phyloP scores from a whole-genome alignment of 371 early-diverging fungal species.

The Capillidium rhysosporum region DNA sequence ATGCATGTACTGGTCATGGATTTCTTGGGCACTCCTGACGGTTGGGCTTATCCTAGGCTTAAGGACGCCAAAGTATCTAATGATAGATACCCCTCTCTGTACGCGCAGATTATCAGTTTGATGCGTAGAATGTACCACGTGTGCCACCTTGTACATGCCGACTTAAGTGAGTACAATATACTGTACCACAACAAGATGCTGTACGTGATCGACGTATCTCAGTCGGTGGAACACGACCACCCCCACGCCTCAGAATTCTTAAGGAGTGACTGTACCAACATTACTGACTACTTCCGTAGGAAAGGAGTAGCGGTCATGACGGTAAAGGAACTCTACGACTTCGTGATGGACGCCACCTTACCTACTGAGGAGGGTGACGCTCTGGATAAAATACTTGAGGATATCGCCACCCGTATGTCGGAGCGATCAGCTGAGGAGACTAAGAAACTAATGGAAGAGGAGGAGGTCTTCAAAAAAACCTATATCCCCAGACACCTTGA shows the following conservation, averaged over 20 bases:
- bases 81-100: slow-evolving; percentile 52
- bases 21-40: slow-evolving; percentile 79
- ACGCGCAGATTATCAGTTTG: slow-evolving; percentile 70
- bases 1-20: slow-evolving; percentile 97
- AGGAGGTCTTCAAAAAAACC: slow-evolving; percentile 76
- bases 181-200: slow-evolving; percentile 67
- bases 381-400: slow-evolving; percentile 26
- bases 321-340: slow-evolving; percentile 73
- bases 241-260: slow-evolving; percentile 97
- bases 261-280: slow-evolving; percentile 87
- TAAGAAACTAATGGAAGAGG: slow-evolving; percentile 24
- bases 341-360: slow-evolving; percentile 48
- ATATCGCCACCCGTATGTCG: slow-evolving; percentile 5
- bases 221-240: slow-evolving; percentile 98
- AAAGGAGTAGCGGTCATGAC: slow-evolving; percentile 64
- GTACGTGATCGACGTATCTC: slow-evolving; percentile 98
- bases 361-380: slow-evolving; percentile 33
- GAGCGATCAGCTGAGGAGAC: slow-evolving; percentile 15
- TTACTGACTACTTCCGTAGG: slow-evolving; percentile 87
- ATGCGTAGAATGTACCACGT: slow-evolving; percentile 90
- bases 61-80: slow-evolving; percentile 78
- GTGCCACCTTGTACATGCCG: slow-evolving; percentile 95
- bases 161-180: slow-evolving; percentile 98
- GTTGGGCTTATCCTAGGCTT: slow-evolving; percentile 86
- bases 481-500: slow-evolving; percentile 85